phyloP scores from a whole-genome alignment of 495 filamentous ascomycete species.

The Barbatosphaeria neglecta region DNA sequence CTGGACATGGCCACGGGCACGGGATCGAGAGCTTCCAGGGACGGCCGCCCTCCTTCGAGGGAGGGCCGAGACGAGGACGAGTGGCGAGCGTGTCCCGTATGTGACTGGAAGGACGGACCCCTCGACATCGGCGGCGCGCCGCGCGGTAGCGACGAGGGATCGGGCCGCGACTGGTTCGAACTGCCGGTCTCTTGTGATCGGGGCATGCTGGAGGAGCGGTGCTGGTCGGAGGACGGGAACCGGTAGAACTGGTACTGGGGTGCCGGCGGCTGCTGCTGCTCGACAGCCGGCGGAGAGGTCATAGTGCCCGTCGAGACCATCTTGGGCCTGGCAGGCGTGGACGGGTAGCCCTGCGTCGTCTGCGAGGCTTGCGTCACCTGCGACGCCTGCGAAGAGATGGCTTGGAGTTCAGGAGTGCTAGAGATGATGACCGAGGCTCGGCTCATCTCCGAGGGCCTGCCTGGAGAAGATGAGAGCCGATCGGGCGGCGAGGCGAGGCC shows the following conservation, averaged over 20 bases:
- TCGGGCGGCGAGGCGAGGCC: slow-evolving; percentile 13
- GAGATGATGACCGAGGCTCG: slow-evolving; percentile 41
- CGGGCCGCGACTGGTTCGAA: slow-evolving; percentile 18
- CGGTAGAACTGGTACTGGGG: slow-evolving; percentile 47
- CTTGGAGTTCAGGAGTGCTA: slow-evolving; percentile 40
- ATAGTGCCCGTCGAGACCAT: slow-evolving; percentile 95
- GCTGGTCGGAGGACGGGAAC: slow-evolving; percentile 45
- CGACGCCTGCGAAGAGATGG: slow-evolving; percentile 33
- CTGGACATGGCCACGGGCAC: slow-evolving; percentile 27
- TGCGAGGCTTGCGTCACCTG: too few relatives aligned
- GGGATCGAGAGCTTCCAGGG: slow-evolving; percentile 26
- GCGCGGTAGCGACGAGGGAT: slow-evolving; percentile 8
- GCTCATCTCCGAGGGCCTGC: slow-evolving; percentile 31
- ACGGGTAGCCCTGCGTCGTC: slow-evolving; percentile 42
- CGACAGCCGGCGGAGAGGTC: slow-evolving; percentile 65
- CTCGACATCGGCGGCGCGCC: slow-evolving; percentile 13
- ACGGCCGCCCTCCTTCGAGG: slow-evolving; percentile 28
- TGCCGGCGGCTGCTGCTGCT: slow-evolving; percentile 34
- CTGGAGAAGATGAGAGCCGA: slow-evolving; percentile 25
- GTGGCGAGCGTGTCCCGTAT: slow-evolving; percentile 26
- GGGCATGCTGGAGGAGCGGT: slow-evolving; percentile 45
- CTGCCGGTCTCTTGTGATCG: slow-evolving; percentile 24
- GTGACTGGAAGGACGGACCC: slow-evolving; percentile 39
- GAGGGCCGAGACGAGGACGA: slow-evolving; percentile 70
- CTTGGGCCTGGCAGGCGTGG: slow-evolving; percentile 44